Conservation (phyloP, 1,139 yeast genomes). For the Pneumocystis jirovecii region DNA sequence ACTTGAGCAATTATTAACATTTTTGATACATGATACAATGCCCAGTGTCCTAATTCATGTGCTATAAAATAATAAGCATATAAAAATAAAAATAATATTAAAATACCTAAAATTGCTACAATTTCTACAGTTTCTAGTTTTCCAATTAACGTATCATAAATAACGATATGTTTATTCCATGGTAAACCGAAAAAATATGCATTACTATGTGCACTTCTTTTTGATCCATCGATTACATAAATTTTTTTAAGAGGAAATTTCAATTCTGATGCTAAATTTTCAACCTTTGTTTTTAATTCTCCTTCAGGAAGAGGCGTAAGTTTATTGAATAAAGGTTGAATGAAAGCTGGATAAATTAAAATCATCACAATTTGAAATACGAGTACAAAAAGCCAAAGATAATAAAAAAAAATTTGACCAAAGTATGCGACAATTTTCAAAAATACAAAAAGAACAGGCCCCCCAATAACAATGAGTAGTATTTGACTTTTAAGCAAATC, state of each 20-base stretch:
- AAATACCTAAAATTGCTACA: slow-evolving; percentile 53
- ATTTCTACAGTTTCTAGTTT: slow-evolving; percentile 66
- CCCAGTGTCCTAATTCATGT: slow-evolving; percentile 98
- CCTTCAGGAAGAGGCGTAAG: slow-evolving; percentile 84
- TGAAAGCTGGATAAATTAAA: slow-evolving; percentile 63
- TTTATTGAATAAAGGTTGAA: slow-evolving; percentile 84
- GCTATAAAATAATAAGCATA: slow-evolving; percentile 28
- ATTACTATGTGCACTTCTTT: slow-evolving; percentile 87
- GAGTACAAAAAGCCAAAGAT: slow-evolving; percentile 58
- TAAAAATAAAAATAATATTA: not conserved
- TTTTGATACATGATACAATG: slow-evolving; percentile 65
- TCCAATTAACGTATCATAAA: slow-evolving; percentile 77
- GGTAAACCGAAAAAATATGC: slow-evolving; percentile 94
- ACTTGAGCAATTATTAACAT: slow-evolving; percentile 49
- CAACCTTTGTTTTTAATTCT: slow-evolving; percentile 67
- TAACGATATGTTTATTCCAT: slow-evolving; percentile 88
- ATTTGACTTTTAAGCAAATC: slow-evolving; percentile 52
- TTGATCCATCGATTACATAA: slow-evolving; percentile 86
- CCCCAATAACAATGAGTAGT: slow-evolving; percentile 45
- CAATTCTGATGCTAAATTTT: slow-evolving; percentile 56
- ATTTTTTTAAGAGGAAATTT: slow-evolving; percentile 74
- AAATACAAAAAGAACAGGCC: slow-evolving; percentile 59
- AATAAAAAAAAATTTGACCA: slow-evolving; percentile 67
- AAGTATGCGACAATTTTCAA: slow-evolving; percentile 66
- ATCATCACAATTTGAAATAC: slow-evolving; percentile 57